Conservation (phyloP, 2,329 filamentous ascomycete genomes). For the Colletotrichum viniferum region DNA sequence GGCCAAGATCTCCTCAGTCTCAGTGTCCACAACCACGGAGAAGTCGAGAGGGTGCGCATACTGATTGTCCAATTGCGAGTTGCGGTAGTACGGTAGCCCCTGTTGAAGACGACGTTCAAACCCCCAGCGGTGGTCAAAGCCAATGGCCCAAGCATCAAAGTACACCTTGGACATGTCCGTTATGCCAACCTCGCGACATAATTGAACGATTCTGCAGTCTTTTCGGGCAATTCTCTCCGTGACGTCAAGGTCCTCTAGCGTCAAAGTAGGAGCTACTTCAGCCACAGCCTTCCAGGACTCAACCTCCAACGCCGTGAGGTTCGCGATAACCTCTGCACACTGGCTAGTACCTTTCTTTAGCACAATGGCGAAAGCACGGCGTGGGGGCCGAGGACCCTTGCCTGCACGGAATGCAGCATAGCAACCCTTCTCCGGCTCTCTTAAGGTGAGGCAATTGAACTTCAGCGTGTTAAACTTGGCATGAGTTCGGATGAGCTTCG, state of each 20-base stretch:
- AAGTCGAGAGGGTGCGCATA: conserved; percentile 43
- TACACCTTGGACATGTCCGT: conserved; percentile 85
- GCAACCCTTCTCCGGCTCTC: conserved; percentile 67
- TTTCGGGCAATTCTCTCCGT: conserved; percentile 72
- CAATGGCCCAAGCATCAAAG: conserved; percentile 86
- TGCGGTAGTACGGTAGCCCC: conserved; percentile 82
- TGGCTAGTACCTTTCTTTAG: conserved; percentile 41
- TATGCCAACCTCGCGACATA: conserved; percentile 77
- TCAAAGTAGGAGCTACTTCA: conserved; percentile 60
- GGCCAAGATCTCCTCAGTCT: conserved; percentile 48
- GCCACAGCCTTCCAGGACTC: conserved; percentile 50
- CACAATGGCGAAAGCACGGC: conserved; percentile 54
- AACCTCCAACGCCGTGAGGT: conserved; percentile 43
- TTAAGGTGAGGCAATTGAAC: conserved; percentile 69
- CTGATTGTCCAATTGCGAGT: conserved; percentile 65
- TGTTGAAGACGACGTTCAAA: conserved; percentile 75
- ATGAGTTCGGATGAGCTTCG: conserved; percentile 50
- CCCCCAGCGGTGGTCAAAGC: conserved; percentile 80
- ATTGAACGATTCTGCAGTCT: conserved; percentile 77
- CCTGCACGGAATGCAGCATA: conserved; percentile 65
- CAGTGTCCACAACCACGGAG: conserved; percentile 49
- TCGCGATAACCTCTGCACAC: conserved; percentile 52
- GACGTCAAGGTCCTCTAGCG: conserved; percentile 80
- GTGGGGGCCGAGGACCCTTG: conserved; percentile 49
- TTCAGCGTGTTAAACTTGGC: conserved; percentile 36